Evolutionary conservation across 2,329 filamentous ascomycete species (phyloP), one percentile per base, ranked within the genome.

Genomic region (Colletotrichum falcatum): DNA sequence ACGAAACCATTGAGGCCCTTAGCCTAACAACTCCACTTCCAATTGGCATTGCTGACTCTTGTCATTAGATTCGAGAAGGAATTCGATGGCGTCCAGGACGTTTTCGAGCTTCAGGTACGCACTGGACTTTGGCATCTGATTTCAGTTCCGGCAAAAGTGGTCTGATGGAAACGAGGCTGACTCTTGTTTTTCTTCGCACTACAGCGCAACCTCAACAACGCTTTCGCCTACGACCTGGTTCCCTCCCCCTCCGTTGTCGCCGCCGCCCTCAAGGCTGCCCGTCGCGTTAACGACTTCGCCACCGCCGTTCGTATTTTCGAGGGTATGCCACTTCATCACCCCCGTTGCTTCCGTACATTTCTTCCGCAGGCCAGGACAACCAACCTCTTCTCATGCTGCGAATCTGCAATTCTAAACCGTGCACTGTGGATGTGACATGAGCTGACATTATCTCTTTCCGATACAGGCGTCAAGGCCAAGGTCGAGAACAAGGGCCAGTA

Each of bases 191-290:
- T 55, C 35, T 42, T 58, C 46, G 63, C 69, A 65, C 49, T 61
- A 70, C 77, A 89, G 87, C 93, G 94, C 84, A 97, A 97, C 88
- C 89, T 97, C 81, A 99, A 99, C 92, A 99, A 99, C 87, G 95
- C 94, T 82, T 99, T 99, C 86, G 96, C 96, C 81, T 99, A 99
- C 91, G 96, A 99, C 91, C 92, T 99, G 79, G 96, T 99, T 76
- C 96, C 97, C 80, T 96, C 95, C 54, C 91, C 95, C 74, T 90
- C 93, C 77, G 96, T 99, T 81, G 89, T 98, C 83, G 90, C 90
- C 78, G 95, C 96, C 78, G 96, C 96, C 74, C 90, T 99, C 78
- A 94, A 92, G 85, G 96, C 96, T 78, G 96, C 96, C 76, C 90
- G 96, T 83, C 90, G 96, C 83, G 96, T 99, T 81, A 98, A 99